These are phyloP conservation scores for Malbranchea zuffiana DNA, from an alignment of 2,329 filamentous ascomycete genomes.

Conservation along the genomic window DNA sequence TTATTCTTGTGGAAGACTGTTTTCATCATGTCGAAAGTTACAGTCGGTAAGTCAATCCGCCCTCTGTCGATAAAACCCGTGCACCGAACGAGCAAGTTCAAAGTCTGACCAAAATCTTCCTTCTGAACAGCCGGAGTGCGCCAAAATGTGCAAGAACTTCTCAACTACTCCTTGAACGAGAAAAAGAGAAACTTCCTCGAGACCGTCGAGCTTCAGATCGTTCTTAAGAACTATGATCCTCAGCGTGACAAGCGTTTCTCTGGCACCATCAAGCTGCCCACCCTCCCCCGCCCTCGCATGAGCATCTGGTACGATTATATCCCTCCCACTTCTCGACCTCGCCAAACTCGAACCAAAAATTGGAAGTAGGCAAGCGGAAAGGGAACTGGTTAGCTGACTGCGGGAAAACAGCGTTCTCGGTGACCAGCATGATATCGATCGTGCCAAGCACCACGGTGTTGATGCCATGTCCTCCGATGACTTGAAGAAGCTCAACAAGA, in stretches of 20 bases:
- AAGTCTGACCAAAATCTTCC: constrained; percentile 3
- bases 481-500: constrained; percentile 99
- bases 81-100: constrained; percentile 9
- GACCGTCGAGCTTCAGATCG: constrained; percentile 74
- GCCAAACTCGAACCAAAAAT: background rate
- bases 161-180: constrained; percentile 87
- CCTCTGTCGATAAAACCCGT: background rate
- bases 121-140: constrained; percentile 67
- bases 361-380: background rate
- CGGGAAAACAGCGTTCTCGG: constrained; percentile 57
- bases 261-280: constrained; percentile 91
- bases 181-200: constrained; percentile 99
- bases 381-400: constrained; percentile 3
- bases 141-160: constrained; percentile 82
- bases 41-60: constrained; percentile 40
- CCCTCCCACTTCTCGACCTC: too few relatives aligned
- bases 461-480: constrained; percentile 98
- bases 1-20: constrained; percentile 77
- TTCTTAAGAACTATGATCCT: constrained; percentile 97
- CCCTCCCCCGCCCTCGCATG: constrained; percentile 85
- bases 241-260: constrained; percentile 99
- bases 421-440: constrained; percentile 98
- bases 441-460: constrained; percentile 97
- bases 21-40: constrained; percentile 48
- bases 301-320: constrained; percentile 54